Base-by-base conservation (phyloP, 495 filamentous ascomycete genomes). In the Pseudoneurospora amorphoporcata region DNA sequence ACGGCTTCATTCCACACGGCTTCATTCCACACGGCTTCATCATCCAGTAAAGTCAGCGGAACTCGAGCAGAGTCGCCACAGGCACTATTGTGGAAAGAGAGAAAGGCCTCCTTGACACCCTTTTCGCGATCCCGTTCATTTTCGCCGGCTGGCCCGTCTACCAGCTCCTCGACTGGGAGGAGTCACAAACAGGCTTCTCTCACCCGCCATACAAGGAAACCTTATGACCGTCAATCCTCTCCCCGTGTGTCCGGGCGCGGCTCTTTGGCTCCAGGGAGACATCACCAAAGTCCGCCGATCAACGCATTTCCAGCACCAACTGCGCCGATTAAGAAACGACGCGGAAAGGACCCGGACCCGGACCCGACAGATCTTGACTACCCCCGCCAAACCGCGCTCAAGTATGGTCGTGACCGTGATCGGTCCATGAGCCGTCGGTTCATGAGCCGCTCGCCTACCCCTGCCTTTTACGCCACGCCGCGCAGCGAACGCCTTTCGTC, bases 391-490 rank as follows among this genome's bases (percentile, higher is more conserved):
- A 61, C 53, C 3, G 29, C 53, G 23, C 29, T 23, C 1, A 23
- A 35, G 1, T 3, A 61, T 35, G 29, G 16, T 32, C 10, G 10
- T 7, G 9, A 58, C 12, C n/a, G 17, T 19, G n/a, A 53, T 23
- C 45, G 45, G 9, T 37, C 35, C 35, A 40, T 40, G 78, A 86
- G 81, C 74, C 77, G 79, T 53, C 45, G 45, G 9, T 82, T 81
- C 37, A 78, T 80, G 73, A 77, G 79, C 69, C 79, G 79, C 19
- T 78, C 78, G 37, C 77, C 79, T 4, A 78, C 80, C 2, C 72
- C 79, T 8, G 74, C 76, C 68, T 87, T 82, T 65, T 86, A 85
- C 68, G 85, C 85, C 2, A 90, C 88, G 8, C 88, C 88, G 8
- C 78, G 86, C 72, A 88, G 86, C 74, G 86, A 61, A 61, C 53